phyloP scores from a whole-genome alignment of 495 filamentous ascomycete genomes.

The Lasiosphaeriaceae sp. region DNA sequence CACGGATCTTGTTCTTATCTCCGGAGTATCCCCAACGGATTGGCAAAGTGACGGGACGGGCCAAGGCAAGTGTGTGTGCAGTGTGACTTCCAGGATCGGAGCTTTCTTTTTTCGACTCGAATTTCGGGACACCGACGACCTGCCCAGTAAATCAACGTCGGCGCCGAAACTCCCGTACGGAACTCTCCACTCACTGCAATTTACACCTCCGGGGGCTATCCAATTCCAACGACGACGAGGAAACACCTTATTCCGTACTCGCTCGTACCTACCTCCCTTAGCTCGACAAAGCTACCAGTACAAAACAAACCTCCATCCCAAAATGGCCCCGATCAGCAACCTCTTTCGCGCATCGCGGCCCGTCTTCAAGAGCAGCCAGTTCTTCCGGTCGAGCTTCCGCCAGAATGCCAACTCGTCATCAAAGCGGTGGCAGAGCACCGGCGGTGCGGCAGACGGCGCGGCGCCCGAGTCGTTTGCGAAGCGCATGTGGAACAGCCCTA shows the following conservation, averaged over 20 bases:
- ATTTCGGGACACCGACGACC: neutral
- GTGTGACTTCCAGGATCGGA: neutral
- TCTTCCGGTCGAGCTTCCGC: constrained; percentile 50
- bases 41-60: neutral
- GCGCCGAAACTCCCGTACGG: too few species aligned
- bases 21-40: constrained; percentile 7
- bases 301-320: constrained; percentile 7
- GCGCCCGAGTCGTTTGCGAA: constrained; percentile 56
- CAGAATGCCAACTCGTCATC: constrained; percentile 40
- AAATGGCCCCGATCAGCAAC: constrained; percentile 35
- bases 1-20: constrained; percentile 4
- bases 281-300: too few species aligned
- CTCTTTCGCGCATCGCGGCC: constrained; percentile 50
- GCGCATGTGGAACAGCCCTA: constrained; percentile 79
- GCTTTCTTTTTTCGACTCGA: neutral
- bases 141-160: too few species aligned
- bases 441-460: constrained; percentile 29
- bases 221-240: too few species aligned
- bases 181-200: too few species aligned
- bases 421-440: constrained; percentile 64
- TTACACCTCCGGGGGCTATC: too few species aligned
- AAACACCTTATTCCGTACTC: too few species aligned
- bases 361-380: constrained; percentile 38
- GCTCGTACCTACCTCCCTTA: too few species aligned
- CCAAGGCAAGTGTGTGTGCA: neutral